phyloP scores from a whole-genome alignment of 331 rosid species.

The Quercus lobata region DNA sequence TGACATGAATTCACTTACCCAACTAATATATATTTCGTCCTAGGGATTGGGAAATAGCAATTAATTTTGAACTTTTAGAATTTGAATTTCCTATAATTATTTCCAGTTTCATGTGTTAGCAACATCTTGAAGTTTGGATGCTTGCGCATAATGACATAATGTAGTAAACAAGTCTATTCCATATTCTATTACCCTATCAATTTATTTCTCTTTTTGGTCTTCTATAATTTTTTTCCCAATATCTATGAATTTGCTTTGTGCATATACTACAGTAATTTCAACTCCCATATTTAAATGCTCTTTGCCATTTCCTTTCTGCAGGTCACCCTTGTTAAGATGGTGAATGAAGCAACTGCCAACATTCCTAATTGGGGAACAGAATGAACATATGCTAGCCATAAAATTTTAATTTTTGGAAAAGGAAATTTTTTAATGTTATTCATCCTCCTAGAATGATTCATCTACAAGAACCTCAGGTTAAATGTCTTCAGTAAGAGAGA shows the following conservation, averaged over 20 bases:
- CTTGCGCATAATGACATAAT: neutral
- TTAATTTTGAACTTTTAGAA: neutral
- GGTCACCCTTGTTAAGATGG: conserved; percentile 86
- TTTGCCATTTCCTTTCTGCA: conserved; percentile 25
- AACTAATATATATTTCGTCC: neutral
- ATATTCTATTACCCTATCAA: neutral
- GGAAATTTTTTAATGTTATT: neutral
- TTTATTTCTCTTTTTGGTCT: neutral
- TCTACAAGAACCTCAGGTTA: conserved; percentile 3
- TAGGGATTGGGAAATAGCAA: neutral
- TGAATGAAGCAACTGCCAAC: conserved; percentile 83
- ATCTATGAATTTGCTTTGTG: neutral
- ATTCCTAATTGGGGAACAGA: conserved; percentile 66
- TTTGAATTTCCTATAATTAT: neutral
- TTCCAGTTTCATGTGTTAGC: neutral
- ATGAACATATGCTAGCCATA: conserved; percentile 16
- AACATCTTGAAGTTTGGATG: neutral
- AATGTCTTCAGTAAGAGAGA: neutral
- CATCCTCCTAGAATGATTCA: neutral
- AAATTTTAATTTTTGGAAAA: neutral
- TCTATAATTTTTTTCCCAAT: neutral
- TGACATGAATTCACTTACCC: neutral
- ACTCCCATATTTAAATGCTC: conserved; percentile 8
- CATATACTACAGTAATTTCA: neutral
- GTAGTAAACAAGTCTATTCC: neutral